Evolutionary conservation across 2,329 filamentous ascomycete species (phyloP).

Genomic region (Diaporthe longicolla): DNA sequence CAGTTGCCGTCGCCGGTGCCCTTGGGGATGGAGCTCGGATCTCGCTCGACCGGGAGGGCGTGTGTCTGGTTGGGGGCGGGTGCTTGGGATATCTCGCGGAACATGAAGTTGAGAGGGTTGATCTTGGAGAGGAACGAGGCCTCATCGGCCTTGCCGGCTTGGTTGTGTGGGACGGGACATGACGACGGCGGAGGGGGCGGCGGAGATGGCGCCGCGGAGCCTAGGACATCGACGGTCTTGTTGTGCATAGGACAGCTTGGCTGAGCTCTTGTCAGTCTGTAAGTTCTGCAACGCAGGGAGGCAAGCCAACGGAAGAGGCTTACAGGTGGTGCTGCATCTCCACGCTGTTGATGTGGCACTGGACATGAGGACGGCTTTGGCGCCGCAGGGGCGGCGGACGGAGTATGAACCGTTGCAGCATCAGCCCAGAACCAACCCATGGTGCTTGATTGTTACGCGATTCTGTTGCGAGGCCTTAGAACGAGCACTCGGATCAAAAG

Average conservation of each 20-base stretch:
- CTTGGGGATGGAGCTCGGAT: conserved; percentile 91
- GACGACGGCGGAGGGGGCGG: conserved; percentile 52
- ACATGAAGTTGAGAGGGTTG: conserved; percentile 94
- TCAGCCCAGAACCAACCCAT: conserved; percentile 79
- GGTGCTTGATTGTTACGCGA: background rate
- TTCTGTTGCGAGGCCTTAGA: background rate
- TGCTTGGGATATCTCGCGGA: conserved; percentile 84
- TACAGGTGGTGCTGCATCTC: conserved; percentile 57
- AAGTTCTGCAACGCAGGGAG: background rate
- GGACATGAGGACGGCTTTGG: conserved; percentile 42
- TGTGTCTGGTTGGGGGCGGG: conserved; percentile 80
- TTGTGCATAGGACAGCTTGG: conserved; percentile 72
- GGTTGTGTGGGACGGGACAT: conserved; percentile 63
- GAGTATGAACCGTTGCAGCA: conserved; percentile 50
- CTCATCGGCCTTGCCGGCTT: conserved; percentile 45
- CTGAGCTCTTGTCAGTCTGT: conserved; percentile 53
- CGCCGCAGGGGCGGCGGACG: conserved; percentile 36
- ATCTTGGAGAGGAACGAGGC: conserved; percentile 68
- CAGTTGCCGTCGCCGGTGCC: conserved; percentile 84
- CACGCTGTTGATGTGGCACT: conserved; percentile 45
- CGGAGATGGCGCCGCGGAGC: conserved; percentile 50
- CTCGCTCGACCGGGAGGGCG: conserved; percentile 82
- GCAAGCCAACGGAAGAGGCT: conserved; percentile 42
- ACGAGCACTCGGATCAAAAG: background rate
- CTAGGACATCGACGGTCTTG: conserved; percentile 64